Percentiles rank a stretch among this genome's conserved stretches.
Conservation (phyloP, 768 basidiomycete species). For the Hericium alpestre region DNA sequence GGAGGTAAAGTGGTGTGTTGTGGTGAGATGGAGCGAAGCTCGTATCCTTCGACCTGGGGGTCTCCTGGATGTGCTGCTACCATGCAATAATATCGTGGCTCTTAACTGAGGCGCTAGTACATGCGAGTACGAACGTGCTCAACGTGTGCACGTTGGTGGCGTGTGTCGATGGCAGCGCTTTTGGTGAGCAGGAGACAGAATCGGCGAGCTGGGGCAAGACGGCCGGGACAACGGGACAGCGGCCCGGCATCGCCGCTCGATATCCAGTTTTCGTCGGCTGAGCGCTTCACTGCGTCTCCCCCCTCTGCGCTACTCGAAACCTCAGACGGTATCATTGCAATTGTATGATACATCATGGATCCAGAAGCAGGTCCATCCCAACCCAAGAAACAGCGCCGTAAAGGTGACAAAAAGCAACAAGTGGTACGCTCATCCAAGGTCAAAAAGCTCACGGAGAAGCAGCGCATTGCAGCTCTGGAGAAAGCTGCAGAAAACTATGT, state of each 20-base stretch:
- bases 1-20: not conserved
- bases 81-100: not conserved
- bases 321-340: not conserved
- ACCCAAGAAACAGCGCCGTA: conserved; percentile 1
- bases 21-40: not conserved
- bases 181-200: no score
- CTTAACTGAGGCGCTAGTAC: no score
- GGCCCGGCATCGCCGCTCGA: no score
- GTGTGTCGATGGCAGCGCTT: no score
- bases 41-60: not conserved
- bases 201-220: no score
- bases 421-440: conserved; percentile 4
- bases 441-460: conserved; percentile 11
- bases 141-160: no score
- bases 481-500: conserved; percentile 8
- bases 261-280: no score
- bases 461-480: conserved; percentile 9
- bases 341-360: not conserved
- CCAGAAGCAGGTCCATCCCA: conserved; percentile 4
- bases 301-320: not conserved
- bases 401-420: not conserved
- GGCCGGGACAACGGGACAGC: no score
- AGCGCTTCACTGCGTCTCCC: no score
- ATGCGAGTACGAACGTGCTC: no score
- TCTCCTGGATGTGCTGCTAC: not conserved